Evolutionary conservation across 1,284 basidiomycete species (phyloP).

Genomic region (Fistulina hepatica): DNA sequence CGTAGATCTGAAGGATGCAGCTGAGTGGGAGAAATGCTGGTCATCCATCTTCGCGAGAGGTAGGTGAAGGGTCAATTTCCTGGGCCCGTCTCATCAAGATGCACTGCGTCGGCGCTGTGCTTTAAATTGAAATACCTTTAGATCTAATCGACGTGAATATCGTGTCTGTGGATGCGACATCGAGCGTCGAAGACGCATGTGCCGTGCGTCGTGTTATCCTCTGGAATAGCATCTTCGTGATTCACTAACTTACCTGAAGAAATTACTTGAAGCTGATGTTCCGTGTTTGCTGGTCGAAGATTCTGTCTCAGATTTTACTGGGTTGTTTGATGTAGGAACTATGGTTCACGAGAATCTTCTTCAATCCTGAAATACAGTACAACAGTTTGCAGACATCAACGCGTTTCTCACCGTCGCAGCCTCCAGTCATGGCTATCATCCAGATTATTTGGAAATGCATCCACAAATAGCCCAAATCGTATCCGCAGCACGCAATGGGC

Average conservation of each 20-base stretch:
- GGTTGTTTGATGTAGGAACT: slow-evolving; percentile 61
- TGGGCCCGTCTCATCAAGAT: too few species aligned
- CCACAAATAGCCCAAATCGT: slow-evolving; percentile 55
- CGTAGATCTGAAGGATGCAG: slow-evolving; percentile 27
- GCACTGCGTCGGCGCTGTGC: not conserved
- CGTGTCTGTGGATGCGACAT: slow-evolving; percentile 51
- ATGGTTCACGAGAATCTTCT: slow-evolving; percentile 2
- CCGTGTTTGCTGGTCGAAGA: slow-evolving; percentile 52
- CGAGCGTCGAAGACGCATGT: slow-evolving; percentile 68
- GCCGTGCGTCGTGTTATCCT: slow-evolving; percentile 37
- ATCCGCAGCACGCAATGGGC: slow-evolving; percentile 57
- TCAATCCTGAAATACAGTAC: slow-evolving; percentile 1
- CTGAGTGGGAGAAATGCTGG: slow-evolving; percentile 53
- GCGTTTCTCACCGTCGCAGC: slow-evolving; percentile 72
- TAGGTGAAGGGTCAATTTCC: slow-evolving; percentile 15
- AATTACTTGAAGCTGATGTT: slow-evolving; percentile 49
- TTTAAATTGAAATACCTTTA: slow-evolving; percentile 7
- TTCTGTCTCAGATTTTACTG: slow-evolving; percentile 32
- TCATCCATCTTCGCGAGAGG: slow-evolving; percentile 42
- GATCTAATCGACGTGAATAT: slow-evolving; percentile 55
- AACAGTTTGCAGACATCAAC: slow-evolving; percentile 70
- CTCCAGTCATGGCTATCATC: slow-evolving; percentile 52
- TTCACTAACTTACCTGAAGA: slow-evolving; percentile 28
- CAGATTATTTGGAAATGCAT: slow-evolving; percentile 47
- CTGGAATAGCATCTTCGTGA: not conserved